These are phyloP conservation scores for Chalara sp. DNA, from an alignment of 2,329 filamentous ascomycete genomes.

Conservation along the genomic window DNA sequence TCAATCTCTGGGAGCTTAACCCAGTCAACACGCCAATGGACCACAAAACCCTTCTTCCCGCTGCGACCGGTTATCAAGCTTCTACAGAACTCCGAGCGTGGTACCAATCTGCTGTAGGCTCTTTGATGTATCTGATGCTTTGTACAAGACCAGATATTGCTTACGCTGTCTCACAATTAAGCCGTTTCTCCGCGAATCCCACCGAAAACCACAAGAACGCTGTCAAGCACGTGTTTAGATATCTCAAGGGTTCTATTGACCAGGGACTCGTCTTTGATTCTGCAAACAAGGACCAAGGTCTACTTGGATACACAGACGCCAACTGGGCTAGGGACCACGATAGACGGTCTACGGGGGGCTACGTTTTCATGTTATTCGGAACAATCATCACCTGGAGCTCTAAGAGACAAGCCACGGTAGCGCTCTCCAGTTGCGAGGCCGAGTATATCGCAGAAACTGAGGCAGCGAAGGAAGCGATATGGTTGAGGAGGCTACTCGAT, in stretches of 20 bases:
- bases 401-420: not conserved
- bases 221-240: slow-evolving; percentile 2
- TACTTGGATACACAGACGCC: not conserved
- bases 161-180: not conserved
- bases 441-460: not conserved
- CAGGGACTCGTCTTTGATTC: not conserved
- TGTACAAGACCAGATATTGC: slow-evolving; percentile 10
- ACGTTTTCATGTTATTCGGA: not conserved
- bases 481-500: not conserved
- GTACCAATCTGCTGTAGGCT: slow-evolving; percentile 5
- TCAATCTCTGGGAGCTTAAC: slow-evolving; percentile 6
- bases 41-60: too few species aligned
- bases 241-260: slow-evolving; percentile 6
- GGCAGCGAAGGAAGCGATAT: not conserved
- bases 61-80: not conserved
- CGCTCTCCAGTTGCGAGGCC: not conserved
- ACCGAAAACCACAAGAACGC: not conserved
- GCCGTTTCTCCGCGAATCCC: slow-evolving; percentile 3
- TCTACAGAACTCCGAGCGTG: not conserved
- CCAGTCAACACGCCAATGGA: slow-evolving; percentile 11
- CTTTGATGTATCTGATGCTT: slow-evolving; percentile 2
- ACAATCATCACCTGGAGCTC: not conserved
- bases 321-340: not conserved
- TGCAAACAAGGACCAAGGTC: too few species aligned
- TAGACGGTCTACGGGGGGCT: slow-evolving; percentile 1